These are phyloP conservation scores for Apiotrichum gamsii DNA, from an alignment of 1,284 basidiomycete genomes.

Conservation along the genomic window DNA sequence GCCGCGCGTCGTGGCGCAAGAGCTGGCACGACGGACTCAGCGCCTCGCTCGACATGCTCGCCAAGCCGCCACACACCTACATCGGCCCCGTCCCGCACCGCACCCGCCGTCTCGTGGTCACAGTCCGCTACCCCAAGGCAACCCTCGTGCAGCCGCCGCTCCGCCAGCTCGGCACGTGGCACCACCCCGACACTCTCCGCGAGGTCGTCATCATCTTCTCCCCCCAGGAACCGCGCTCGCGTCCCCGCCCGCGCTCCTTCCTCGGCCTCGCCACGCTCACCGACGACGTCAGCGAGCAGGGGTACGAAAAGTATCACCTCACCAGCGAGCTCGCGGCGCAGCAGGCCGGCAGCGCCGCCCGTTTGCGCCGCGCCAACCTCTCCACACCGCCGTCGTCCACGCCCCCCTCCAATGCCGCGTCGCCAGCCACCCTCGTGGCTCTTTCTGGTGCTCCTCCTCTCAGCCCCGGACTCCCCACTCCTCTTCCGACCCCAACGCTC, in stretches of 20 bases:
- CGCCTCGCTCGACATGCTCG: too few relatives aligned
- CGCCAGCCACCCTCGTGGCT: too few relatives aligned
- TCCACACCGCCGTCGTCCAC: background rate
- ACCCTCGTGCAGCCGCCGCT: background rate
- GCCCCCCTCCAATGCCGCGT: background rate
- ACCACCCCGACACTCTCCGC: background rate
- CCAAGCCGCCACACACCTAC: background rate
- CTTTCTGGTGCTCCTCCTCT: background rate
- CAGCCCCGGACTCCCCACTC: background rate
- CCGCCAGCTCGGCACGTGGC: slow-evolving; percentile 1
- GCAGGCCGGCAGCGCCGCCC: background rate
- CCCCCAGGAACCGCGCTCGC: background rate
- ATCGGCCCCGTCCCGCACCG: slow-evolving; percentile 10
- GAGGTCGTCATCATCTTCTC: background rate
- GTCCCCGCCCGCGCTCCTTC: background rate
- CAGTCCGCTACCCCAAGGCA: slow-evolving; percentile 5
- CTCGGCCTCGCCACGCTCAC: too few relatives aligned
- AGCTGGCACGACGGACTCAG: too few relatives aligned
- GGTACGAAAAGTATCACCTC: too few relatives aligned
- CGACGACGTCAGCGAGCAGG: background rate
- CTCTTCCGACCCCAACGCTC: background rate
- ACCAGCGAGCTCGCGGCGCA: too few relatives aligned
- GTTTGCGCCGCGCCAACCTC: background rate
- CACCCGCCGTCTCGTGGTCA: slow-evolving; percentile 8
- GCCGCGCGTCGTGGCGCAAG: slow-evolving; percentile 1